Evolutionary conservation across 495 filamentous ascomycete species (phyloP).

Genomic region (Trichocladium antarcticum): DNA sequence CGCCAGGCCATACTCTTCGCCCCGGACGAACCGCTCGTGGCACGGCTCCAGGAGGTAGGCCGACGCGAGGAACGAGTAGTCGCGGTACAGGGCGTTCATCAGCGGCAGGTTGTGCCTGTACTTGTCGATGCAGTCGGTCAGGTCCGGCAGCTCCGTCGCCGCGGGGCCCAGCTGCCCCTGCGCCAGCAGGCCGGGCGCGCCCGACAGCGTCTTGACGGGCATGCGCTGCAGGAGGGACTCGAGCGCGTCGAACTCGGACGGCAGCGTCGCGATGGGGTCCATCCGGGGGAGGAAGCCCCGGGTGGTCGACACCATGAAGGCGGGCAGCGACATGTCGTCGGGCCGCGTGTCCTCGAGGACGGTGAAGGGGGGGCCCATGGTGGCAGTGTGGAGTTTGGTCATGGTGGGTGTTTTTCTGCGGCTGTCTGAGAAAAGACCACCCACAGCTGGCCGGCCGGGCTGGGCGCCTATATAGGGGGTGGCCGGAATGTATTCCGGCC

Average conservation of each 20-base stretch:
- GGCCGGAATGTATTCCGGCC: conserved; percentile 58
- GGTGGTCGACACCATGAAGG: conserved; percentile 80
- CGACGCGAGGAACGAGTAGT: conserved; percentile 82
- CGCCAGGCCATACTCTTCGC: conserved; percentile 62
- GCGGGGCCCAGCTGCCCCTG: conserved; percentile 57
- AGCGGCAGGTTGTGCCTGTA: conserved; percentile 57
- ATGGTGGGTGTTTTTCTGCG: too few species aligned
- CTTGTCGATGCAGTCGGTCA: conserved; percentile 58
- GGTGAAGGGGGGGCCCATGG: conserved; percentile 32
- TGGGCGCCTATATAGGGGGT: conserved; percentile 43
- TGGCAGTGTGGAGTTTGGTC: too few species aligned
- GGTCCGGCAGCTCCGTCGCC: conserved; percentile 59
- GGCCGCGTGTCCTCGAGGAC: conserved; percentile 33
- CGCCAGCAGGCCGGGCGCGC: conserved; percentile 66
- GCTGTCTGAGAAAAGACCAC: too few species aligned
- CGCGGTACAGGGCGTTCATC: conserved; percentile 74
- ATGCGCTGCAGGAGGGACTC: conserved; percentile 60
- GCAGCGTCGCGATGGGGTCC: conserved; percentile 50
- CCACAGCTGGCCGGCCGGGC: conserved; percentile 19
- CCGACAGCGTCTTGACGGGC: conserved; percentile 58
- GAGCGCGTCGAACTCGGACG: conserved; percentile 57
- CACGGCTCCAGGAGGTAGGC: conserved; percentile 93
- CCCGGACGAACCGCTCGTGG: conserved; percentile 58
- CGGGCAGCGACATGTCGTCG: conserved; percentile 45
- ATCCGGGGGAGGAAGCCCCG: conserved; percentile 66